Base-by-base conservation (phyloP, 2,329 filamentous ascomycete genomes). In the Nectriaceae sp. region DNA sequence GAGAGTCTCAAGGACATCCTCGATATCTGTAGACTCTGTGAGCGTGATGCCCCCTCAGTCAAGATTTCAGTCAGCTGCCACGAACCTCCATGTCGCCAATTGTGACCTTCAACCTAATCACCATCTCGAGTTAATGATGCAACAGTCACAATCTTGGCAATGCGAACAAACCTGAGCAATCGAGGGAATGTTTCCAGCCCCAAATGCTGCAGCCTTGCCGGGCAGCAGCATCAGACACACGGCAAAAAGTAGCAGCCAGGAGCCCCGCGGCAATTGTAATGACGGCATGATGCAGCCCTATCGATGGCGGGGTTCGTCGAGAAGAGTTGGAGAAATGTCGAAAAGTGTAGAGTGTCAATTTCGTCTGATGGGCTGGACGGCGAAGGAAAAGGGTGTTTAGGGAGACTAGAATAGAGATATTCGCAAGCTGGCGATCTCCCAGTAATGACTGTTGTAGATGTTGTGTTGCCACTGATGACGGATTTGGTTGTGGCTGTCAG, bases 1-100 rank as follows among this genome's bases (percentile, higher is more conserved):
- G 56, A 93, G 72, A 5, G 84, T 88, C 69, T 89, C 87, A 61
- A 94, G 82, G 72, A 89, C 84, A 68, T 93, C 89, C 73, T 91
- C 87, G 54, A 91, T 90, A 65, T 91, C 88, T 80, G 47, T 20
- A 45, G 31, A 42, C 8, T 16, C 40, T 29, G 52, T 50, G 21
- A 62, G 57, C 46, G 42, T 29, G 40, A 40, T 31, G 33, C 46
- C 35, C 49, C 38, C 45, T 38, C 41, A 47, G 15, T 15, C 21
- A 43, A 36, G 46, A 52, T 53, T 46, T 53, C 44, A 40, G 29
- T 22, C 16, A 35, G 22, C 21, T 24, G 29, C 38, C 49, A 54
- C 65, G 42, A 62, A 80, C 81, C 81, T 69, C 84, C 84, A 76
- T 88, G 84, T 39, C 84, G 79, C 79, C 83, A 88, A 66, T 88